A percentile compares a stretch with the other conserved stretches of the same genome.
Conservation (phyloP, 1,284 basidiomycete species). For the Trichosporon sp. region DNA sequence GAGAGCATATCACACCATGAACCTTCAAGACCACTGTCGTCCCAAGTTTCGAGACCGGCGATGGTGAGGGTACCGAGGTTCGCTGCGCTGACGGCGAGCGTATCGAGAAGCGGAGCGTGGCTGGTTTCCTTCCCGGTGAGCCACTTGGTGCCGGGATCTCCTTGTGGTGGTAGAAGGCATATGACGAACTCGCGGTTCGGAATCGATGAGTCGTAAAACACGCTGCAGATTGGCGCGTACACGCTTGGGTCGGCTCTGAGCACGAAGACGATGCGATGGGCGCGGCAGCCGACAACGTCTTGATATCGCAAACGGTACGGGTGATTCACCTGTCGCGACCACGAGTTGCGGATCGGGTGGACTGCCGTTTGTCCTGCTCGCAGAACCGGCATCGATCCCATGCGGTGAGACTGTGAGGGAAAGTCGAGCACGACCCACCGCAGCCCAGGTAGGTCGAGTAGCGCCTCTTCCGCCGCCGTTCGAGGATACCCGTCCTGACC, state of each 20-base stretch:
- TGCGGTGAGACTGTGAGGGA: background rate
- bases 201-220: conserved; percentile 11
- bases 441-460: background rate
- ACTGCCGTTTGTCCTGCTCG: conserved; percentile 2
- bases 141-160: background rate
- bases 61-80: conserved; percentile 17
- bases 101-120: background rate
- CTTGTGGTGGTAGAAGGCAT: background rate
- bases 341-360: background rate
- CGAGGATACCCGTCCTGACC: background rate
- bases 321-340: conserved; percentile 7
- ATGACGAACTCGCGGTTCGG: conserved; percentile 2
- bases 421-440: conserved; percentile 3
- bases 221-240: conserved; percentile 9
- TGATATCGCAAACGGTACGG: conserved; percentile 1
- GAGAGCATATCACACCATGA: background rate
- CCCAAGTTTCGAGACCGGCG: conserved; percentile 14
- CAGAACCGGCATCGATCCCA: background rate
- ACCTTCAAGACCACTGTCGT: background rate
- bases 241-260: conserved; percentile 1
- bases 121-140: background rate
- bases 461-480: background rate
- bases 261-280: conserved; percentile 15
- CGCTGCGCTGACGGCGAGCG: conserved; percentile 10
- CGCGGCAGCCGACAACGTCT: conserved; percentile 7